Evolutionary conservation across 768 basidiomycete genomes (phyloP).

Genomic region (Terana coerulea): DNA sequence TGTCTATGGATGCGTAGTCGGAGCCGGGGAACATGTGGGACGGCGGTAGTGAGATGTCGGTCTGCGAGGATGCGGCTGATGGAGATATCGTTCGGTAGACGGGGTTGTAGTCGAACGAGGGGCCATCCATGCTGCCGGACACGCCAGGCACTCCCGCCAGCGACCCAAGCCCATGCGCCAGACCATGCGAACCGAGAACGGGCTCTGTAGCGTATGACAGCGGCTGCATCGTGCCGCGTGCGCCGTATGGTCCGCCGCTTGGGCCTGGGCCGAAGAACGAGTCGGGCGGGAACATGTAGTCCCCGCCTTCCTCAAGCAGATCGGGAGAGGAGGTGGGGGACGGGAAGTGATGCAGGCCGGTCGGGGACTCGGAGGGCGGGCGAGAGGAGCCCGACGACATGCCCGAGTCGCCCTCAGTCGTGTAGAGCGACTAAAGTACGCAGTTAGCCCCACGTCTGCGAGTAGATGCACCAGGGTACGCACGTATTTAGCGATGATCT

Average conservation of each 20-base stretch:
- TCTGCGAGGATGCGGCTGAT: neutral
- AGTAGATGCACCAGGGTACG: slow-evolving; percentile 21
- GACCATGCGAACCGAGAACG: slow-evolving; percentile 1
- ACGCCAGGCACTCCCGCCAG: neutral
- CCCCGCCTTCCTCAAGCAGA: neutral
- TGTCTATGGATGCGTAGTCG: slow-evolving; percentile 3
- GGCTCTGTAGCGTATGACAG: slow-evolving; percentile 5
- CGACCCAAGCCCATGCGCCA: neutral
- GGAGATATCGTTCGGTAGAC: slow-evolving; percentile 8
- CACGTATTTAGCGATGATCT: slow-evolving; percentile 84
- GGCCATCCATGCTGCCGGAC: neutral
- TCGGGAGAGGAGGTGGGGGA: slow-evolving; percentile 2
- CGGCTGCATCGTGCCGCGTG: neutral
- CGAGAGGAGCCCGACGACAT: neutral
- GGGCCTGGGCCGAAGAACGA: neutral
- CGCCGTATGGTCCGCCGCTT: slow-evolving; percentile 1
- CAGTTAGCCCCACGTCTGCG: neutral
- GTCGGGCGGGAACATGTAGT: slow-evolving; percentile 4
- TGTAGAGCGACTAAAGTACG: slow-evolving; percentile 8
- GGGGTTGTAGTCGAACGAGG: neutral
- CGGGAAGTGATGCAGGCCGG: neutral
- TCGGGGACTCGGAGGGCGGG: slow-evolving; percentile 7
- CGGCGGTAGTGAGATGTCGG: slow-evolving; percentile 6
- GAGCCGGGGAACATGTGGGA: neutral
- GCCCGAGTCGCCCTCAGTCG: slow-evolving; percentile 1